phyloP scores from a whole-genome alignment of 75 land plant genomes.

The Cryptomeria japonica region DNA sequence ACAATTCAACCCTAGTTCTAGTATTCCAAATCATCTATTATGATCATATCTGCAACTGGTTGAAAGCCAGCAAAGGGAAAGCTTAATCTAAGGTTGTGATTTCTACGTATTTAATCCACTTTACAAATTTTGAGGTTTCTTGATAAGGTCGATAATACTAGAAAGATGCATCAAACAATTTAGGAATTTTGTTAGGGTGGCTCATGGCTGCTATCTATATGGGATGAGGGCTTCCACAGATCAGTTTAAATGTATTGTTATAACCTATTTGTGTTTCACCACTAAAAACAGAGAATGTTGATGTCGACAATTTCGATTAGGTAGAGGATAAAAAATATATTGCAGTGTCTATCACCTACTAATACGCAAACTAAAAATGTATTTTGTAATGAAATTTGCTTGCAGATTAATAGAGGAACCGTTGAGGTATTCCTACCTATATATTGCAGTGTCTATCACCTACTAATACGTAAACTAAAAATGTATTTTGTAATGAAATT shows the following conservation, averaged over 20 bases:
- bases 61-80: conserved; percentile 7
- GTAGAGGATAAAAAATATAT: too few relatives aligned
- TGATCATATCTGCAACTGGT: conserved; percentile 30
- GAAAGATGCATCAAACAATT: neutral
- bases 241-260: conserved; percentile 48
- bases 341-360: too few relatives aligned
- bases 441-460: too few relatives aligned
- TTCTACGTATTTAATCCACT: neutral
- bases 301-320: too few relatives aligned
- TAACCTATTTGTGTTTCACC: neutral
- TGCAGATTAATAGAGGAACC: conserved; percentile 61
- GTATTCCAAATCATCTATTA: conserved; percentile 64
- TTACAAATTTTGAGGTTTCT: neutral
- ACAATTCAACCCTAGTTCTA: conserved; percentile 59
- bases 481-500: neutral
- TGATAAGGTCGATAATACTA: neutral
- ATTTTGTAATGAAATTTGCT: neutral
- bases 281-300: too few relatives aligned
- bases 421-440: conserved; percentile 51
- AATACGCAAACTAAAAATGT: too few relatives aligned
- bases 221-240: conserved; percentile 72
- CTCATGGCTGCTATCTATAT: conserved; percentile 82
- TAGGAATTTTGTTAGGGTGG: conserved; percentile 62
- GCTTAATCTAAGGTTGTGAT: conserved; percentile 8
- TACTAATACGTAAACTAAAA: too few relatives aligned